Evolutionary conservation across 352 stramenopile genomes (phyloP).

Genomic region (Phytophthora tentaculata): DNA sequence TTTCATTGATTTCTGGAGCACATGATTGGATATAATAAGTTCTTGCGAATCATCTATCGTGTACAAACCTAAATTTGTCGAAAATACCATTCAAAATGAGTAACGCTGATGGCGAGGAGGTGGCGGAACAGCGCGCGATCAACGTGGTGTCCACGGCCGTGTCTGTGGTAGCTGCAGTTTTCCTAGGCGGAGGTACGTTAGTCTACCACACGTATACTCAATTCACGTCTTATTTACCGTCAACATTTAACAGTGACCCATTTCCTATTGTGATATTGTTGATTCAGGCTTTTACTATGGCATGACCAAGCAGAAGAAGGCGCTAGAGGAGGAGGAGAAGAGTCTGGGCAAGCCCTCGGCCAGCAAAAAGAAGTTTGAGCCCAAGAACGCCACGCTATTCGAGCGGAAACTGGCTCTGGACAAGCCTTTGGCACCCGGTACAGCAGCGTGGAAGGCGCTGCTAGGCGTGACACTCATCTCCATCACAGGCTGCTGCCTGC

Average conservation of each 20-base stretch:
- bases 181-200: slow-evolving; percentile 53
- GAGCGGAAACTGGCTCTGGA: slow-evolving; percentile 53
- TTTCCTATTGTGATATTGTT: slow-evolving; percentile 32
- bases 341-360: slow-evolving; percentile 12
- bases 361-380: slow-evolving; percentile 32
- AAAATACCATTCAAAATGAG: slow-evolving; percentile 20
- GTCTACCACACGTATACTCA: background rate
- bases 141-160: slow-evolving; percentile 38
- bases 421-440: slow-evolving; percentile 38
- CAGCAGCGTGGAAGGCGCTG: slow-evolving; percentile 51
- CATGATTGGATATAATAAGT: background rate
- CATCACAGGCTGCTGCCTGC: slow-evolving; percentile 45
- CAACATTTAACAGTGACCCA: slow-evolving; percentile 1
- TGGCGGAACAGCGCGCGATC: slow-evolving; percentile 14
- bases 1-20: background rate
- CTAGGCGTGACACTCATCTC: slow-evolving; percentile 56
- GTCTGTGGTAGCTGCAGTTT: slow-evolving; percentile 41
- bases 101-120: slow-evolving; percentile 10
- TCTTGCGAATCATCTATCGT: background rate
- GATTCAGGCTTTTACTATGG: slow-evolving; percentile 69
- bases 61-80: background rate
- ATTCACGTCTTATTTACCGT: background rate
- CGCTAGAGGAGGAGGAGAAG: slow-evolving; percentile 46
- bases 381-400: slow-evolving; percentile 40
- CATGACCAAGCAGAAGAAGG: slow-evolving; percentile 49